These are phyloP conservation scores for Amphichorda felina DNA, from an alignment of 2,329 filamentous ascomycete genomes.

Conservation along the genomic window DNA sequence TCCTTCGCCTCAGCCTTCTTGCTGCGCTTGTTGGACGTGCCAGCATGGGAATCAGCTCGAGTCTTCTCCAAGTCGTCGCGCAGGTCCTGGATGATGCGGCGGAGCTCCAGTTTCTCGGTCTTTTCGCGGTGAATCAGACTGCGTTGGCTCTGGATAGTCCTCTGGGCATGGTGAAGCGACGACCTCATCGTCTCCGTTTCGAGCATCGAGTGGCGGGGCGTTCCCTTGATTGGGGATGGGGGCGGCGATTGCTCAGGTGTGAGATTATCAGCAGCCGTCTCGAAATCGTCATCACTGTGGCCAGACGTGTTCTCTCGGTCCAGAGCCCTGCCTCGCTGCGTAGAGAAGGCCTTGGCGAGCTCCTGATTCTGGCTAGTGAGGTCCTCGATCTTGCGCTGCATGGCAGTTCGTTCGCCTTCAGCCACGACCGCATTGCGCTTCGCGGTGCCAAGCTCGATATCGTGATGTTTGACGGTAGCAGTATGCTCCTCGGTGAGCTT, in stretches of 20 bases:
- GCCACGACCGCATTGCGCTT: slow-evolving; percentile 69
- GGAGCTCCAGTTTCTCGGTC: slow-evolving; percentile 94
- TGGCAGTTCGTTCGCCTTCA: slow-evolving; percentile 64
- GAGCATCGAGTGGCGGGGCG: slow-evolving; percentile 80
- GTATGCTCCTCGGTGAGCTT: slow-evolving; percentile 75
- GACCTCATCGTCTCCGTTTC: slow-evolving; percentile 94
- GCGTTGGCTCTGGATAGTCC: slow-evolving; percentile 92
- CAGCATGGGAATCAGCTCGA: slow-evolving; percentile 36
- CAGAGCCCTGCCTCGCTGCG: slow-evolving; percentile 53
- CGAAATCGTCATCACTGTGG: slow-evolving; percentile 49
- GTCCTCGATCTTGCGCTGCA: slow-evolving; percentile 82
- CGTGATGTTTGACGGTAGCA: slow-evolving; percentile 66
- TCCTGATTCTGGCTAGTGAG: slow-evolving; percentile 83
- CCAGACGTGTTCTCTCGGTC: slow-evolving; percentile 52
- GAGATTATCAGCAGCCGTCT: slow-evolving; percentile 52
- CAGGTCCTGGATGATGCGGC: slow-evolving; percentile 88
- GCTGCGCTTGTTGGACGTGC: slow-evolving; percentile 43
- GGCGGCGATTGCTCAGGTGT: slow-evolving; percentile 88
- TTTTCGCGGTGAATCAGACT: slow-evolving; percentile 95
- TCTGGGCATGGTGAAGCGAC: slow-evolving; percentile 85
- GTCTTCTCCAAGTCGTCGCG: slow-evolving; percentile 78
- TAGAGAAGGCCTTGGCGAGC: slow-evolving; percentile 71
- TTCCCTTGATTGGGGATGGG: slow-evolving; percentile 80
- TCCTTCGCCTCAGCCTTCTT: slow-evolving; percentile 53
- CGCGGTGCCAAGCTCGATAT: slow-evolving; percentile 75